These are phyloP conservation scores for Oxytropis ochrocephala DNA, from an alignment of 306 rosid genomes.

Conservation along the genomic window DNA sequence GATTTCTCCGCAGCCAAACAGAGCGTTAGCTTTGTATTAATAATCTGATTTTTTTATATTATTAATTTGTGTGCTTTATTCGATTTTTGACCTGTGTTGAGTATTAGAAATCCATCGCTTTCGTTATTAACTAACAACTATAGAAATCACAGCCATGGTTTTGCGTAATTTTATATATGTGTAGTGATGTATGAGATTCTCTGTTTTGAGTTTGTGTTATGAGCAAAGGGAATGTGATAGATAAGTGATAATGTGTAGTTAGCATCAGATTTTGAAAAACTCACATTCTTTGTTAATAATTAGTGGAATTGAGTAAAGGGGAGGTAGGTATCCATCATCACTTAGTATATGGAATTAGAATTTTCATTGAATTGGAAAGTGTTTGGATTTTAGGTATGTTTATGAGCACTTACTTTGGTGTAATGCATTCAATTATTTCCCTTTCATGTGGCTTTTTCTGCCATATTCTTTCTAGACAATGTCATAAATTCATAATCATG, in stretches of 20 bases:
- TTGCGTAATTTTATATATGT: background rate
- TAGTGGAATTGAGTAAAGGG: background rate
- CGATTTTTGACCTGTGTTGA: slow-evolving; percentile 5
- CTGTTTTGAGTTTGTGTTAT: background rate
- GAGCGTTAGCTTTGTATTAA: slow-evolving; percentile 1
- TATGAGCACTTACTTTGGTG: slow-evolving; percentile 5
- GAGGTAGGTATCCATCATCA: background rate
- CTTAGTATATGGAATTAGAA: slow-evolving; percentile 5
- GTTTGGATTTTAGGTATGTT: background rate
- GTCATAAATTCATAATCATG: slow-evolving; percentile 28
- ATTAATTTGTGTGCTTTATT: background rate
- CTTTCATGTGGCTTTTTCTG: slow-evolving; percentile 21
- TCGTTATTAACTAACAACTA: background rate
- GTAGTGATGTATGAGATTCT: background rate
- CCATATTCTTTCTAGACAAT: slow-evolving; percentile 4
- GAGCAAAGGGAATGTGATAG: background rate
- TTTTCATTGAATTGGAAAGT: slow-evolving; percentile 9
- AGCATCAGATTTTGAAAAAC: slow-evolving; percentile 5
- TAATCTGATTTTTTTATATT: background rate
- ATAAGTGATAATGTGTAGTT: background rate
- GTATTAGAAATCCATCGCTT: slow-evolving; percentile 14
- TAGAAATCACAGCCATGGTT: background rate
- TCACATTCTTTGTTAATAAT: background rate
- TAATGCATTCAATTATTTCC: slow-evolving; percentile 18
- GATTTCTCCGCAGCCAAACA: slow-evolving; percentile 22